Conservation (phyloP, 306 rosid genomes). For the Quercus parvula region DNA sequence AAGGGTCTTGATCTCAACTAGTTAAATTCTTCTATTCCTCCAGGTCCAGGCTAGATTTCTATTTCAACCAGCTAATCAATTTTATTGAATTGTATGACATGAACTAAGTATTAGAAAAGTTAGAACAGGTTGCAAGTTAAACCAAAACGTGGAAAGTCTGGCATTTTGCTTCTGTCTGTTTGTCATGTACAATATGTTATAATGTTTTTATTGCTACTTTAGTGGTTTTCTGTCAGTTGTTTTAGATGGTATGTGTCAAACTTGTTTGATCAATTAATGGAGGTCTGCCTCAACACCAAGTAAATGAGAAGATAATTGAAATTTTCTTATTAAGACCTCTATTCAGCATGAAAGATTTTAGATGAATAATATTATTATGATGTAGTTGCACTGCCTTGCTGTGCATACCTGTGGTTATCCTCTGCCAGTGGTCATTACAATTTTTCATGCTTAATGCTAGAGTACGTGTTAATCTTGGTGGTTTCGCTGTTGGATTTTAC, state of each 20-base stretch:
- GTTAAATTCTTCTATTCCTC: neutral
- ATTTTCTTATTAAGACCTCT: neutral
- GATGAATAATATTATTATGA: neutral
- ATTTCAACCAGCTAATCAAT: neutral
- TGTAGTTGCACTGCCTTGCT: neutral
- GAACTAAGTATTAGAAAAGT: neutral
- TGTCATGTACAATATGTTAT: neutral
- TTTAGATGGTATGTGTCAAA: constrained; percentile 2
- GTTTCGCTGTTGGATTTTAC: neutral
- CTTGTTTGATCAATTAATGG: neutral
- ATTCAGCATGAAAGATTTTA: neutral
- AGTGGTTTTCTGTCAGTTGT: constrained; percentile 1
- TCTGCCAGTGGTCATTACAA: neutral
- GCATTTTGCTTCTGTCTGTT: neutral
- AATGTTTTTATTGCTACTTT: neutral
- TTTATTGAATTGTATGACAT: neutral
- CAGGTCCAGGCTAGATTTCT: neutral
- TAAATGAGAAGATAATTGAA: neutral
- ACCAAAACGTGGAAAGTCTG: neutral
- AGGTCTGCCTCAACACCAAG: neutral
- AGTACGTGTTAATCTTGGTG: constrained; percentile 13
- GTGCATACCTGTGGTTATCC: neutral
- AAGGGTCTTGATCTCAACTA: neutral
- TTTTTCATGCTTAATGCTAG: neutral
- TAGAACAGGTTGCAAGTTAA: neutral